Evolutionary conservation across 495 filamentous ascomycete species (phyloP), one percentile per base, ranked within the genome.

Genomic region (Hyphodiscus hymeniophilus): DNA sequence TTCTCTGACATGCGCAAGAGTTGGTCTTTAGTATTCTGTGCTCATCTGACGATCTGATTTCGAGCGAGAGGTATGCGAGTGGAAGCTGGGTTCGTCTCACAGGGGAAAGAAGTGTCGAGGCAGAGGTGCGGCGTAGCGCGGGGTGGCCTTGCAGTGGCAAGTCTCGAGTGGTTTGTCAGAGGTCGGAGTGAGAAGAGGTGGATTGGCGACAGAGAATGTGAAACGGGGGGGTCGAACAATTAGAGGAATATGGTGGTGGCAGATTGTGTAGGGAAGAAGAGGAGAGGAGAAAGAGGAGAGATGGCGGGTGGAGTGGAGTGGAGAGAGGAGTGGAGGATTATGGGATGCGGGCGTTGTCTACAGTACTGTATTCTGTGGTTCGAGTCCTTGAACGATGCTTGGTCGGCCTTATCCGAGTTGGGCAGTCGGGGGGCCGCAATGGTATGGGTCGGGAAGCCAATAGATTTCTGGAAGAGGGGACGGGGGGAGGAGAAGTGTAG

Each of bases 1-100:
- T 11, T 42, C 17, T 16, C 21, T 20, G 8, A 43, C 52, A 55
- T 55, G 47, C 52, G 52, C 41, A 38, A 55, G 24, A 15, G 3
- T 50, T 31, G 26, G 7, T 24, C 16, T 15, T 18, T 2, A 32
- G n/a, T 31, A 21, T 7, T 2, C 2, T 11, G 10, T 33, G 10
- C 11, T 13, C 13, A 17, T 15, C 32, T 16, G 23, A 15, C 10
- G 22, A 33, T 10, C 3, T 16, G 13, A 11, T 22, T 2, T 26
- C 8, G 30, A 33, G 24, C 18, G 16, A 12, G 30, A 33, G 42
- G 16, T 35, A 15, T 12, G 7, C 17, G 16, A 12, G 22, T 23
- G 30, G 1, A 42, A n/a, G 40, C 2, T 42, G 6, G 33, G 12
- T n/a, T 13, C n/a, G n/a, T n/a, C n/a, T n/a, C 33, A 7, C 33